These are phyloP conservation scores for Terfezia claveryi DNA, from an alignment of 495 filamentous ascomycete species.

Conservation along the genomic window DNA sequence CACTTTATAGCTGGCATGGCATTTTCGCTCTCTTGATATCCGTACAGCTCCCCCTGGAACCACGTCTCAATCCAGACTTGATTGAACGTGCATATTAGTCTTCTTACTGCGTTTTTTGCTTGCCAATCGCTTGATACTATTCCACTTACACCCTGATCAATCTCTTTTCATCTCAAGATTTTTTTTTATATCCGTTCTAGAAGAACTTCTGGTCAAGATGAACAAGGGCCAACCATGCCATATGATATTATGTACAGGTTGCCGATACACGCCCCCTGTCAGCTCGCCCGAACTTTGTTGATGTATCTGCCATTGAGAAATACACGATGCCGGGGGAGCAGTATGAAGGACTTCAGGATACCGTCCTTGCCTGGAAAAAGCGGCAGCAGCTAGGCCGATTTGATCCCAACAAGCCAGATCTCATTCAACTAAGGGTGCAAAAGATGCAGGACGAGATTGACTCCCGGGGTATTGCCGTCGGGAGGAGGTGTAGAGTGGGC, in stretches of 20 bases:
- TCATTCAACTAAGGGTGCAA: constrained; percentile 44
- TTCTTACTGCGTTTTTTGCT: background rate
- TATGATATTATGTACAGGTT: constrained; percentile 31
- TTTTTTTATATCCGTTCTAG: too few species aligned
- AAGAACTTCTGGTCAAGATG: too few species aligned
- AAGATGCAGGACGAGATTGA: constrained; percentile 43
- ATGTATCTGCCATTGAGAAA: constrained; percentile 60
- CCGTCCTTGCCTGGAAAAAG: constrained; percentile 85
- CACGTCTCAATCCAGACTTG: too few species aligned
- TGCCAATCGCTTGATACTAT: background rate
- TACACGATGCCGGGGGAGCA: constrained; percentile 59
- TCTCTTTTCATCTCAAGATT: too few species aligned
- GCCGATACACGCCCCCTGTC: constrained; percentile 52
- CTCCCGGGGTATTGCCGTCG: constrained; percentile 39
- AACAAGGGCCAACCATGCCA: too few species aligned
- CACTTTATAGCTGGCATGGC: background rate
- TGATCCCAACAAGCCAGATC: constrained; percentile 56
- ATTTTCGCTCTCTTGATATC: background rate
- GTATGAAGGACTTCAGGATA: constrained; percentile 65
- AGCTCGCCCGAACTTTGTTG: constrained; percentile 52
- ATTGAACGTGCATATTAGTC: too few species aligned
- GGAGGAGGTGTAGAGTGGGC: constrained; percentile 41
- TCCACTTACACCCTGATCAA: too few species aligned
- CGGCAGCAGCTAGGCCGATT: constrained; percentile 81
- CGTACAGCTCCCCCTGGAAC: too few species aligned